These are phyloP conservation scores for Phaffia australis DNA, from an alignment of 768 basidiomycete species.

Conservation along the genomic window DNA sequence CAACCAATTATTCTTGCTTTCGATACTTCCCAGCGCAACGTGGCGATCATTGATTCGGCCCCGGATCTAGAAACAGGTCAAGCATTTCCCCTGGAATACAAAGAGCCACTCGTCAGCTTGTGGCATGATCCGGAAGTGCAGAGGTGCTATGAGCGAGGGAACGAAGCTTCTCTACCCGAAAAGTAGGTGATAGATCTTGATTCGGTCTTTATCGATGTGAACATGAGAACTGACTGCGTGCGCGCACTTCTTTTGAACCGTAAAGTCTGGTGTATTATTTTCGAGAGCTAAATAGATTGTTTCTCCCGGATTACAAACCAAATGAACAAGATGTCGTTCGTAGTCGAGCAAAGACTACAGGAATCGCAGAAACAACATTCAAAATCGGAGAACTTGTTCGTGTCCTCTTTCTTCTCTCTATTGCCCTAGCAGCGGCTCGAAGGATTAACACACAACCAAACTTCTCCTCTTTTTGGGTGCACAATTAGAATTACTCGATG, in stretches of 20 bases:
- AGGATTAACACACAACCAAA: constrained; percentile 25
- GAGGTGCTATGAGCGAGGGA: constrained; percentile 65
- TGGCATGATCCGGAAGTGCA: constrained; percentile 71
- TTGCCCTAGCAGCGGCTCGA: background rate
- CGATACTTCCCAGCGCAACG: constrained; percentile 36
- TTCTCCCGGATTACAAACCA: constrained; percentile 59
- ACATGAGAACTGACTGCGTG: background rate
- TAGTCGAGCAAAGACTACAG: constrained; percentile 74
- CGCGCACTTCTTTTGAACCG: constrained; percentile 3
- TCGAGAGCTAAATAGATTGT: constrained; percentile 61
- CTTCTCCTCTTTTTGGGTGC: constrained; percentile 10
- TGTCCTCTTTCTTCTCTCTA: background rate
- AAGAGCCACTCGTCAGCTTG: constrained; percentile 54
- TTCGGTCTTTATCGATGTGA: background rate
- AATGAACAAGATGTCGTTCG: constrained; percentile 58
- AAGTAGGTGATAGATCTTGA: constrained; percentile 48
- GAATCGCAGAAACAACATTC: constrained; percentile 82
- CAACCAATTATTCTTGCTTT: background rate
- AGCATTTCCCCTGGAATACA: constrained; percentile 59
- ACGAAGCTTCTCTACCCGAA: constrained; percentile 84
- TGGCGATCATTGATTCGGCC: constrained; percentile 57
- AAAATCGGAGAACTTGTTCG: constrained; percentile 47
- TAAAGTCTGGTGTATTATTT: constrained; percentile 25
- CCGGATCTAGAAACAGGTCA: constrained; percentile 68
- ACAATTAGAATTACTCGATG: constrained; percentile 67